Evolutionary conservation across 805 yeast genomes (phyloP), one percentile per base, ranked within the genome.

Genomic region (Saccharomyces jurei): DNA sequence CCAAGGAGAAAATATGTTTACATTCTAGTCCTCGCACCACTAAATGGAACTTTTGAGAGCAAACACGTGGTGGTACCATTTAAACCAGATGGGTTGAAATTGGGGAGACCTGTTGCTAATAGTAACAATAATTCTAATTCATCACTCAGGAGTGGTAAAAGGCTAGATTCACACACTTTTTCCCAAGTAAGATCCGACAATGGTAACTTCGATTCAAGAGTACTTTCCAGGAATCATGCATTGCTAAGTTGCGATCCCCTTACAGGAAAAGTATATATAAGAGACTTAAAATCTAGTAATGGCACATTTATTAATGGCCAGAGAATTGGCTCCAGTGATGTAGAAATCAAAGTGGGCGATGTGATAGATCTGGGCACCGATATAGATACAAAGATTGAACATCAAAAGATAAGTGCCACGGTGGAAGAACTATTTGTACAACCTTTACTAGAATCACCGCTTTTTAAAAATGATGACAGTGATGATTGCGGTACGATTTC

Each of bases 171-270:
- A 17, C 52, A 48, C 30, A n/a, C 50, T 17, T 36, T 30, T 25
- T 49, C 58, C 10, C 71, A 72, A 28, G 82, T 84, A 0, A 68
- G 73, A 22, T 69, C 84, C 2, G 82, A 86, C 28, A 92, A 91
- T 67, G 97, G 97, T 1, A 89, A 79, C 65, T 91, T 91, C 65
- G 97, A 91, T 71, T 87, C 96, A 17, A 75, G 97, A 30, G 97
- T 92, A n/a, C 78, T 91, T 50, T 84, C 92, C 21, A 74, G 98
- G 58, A 91, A 87, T 64, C 98, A 91, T 71, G 98, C 98, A 0
- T 91, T 87, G 62, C 73, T 91, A 56, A 87, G 80, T 74, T 80
- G 89, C 22, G 90, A 87, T 59, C 74, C 80, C 21, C 68, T 66
- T 29, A 69, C 72, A 13, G 88, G 89, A 4, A 77, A 76, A 54